A percentile compares a stretch with the other conserved stretches of the same genome.
phyloP scores from a whole-genome alignment of 495 filamentous ascomycete genomes.

The Glutinoglossum americanum region DNA sequence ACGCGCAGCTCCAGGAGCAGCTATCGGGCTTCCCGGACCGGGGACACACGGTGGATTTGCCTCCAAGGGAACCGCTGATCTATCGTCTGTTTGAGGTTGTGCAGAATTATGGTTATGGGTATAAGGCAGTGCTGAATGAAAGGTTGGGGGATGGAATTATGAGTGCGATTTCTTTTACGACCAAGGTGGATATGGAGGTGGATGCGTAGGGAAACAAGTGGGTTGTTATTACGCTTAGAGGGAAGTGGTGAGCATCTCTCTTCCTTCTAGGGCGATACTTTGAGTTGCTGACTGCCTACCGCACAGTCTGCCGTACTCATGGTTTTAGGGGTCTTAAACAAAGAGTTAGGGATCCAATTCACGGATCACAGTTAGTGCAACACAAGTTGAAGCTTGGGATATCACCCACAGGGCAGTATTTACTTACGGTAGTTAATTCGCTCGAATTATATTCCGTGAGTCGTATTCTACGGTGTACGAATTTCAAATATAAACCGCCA shows the following conservation, averaged over 20 bases:
- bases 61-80: constrained; percentile 79
- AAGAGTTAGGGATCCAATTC: too few relatives aligned
- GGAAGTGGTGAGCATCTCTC: constrained; percentile 59
- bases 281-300: neutral
- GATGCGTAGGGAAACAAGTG: constrained; percentile 68
- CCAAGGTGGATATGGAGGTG: constrained; percentile 88
- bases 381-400: too few relatives aligned
- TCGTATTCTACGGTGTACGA: too few relatives aligned
- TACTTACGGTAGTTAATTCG: too few relatives aligned
- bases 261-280: neutral
- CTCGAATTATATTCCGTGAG: too few relatives aligned
- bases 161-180: constrained; percentile 86
- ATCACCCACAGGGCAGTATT: too few relatives aligned
- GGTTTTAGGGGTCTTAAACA: neutral
- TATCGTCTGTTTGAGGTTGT: constrained; percentile 92
- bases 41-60: constrained; percentile 74
- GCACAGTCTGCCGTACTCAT: constrained; percentile 1
- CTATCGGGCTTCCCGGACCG: constrained; percentile 61
- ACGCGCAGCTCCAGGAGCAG: constrained; percentile 34
- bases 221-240: constrained; percentile 78
- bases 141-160: constrained; percentile 99
- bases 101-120: constrained; percentile 94
- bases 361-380: too few relatives aligned
- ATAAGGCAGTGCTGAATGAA: constrained; percentile 92
- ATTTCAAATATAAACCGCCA: too few relatives aligned